phyloP scores from a whole-genome alignment of 306 rosid species.

The Pueraria montana region DNA sequence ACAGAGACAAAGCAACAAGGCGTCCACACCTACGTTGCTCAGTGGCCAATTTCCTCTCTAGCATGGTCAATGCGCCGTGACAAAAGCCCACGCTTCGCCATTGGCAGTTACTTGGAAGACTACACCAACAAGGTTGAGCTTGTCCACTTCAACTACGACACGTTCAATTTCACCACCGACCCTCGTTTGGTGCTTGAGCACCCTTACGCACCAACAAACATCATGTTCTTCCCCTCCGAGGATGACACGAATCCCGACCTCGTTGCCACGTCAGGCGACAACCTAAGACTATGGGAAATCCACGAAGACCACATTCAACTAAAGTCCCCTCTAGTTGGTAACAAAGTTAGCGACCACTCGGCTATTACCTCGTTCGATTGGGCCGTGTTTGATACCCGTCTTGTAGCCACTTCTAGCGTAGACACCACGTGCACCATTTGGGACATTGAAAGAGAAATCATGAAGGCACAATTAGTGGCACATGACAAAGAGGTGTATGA shows the following conservation, averaged over 20 bases:
- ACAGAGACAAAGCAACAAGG: slow-evolving; percentile 51
- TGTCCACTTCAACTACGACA: slow-evolving; percentile 59
- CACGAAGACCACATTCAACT: slow-evolving; percentile 66
- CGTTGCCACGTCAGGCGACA: slow-evolving; percentile 74
- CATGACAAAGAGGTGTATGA: slow-evolving; percentile 80
- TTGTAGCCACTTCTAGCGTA: slow-evolving; percentile 61
- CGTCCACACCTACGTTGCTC: slow-evolving; percentile 60
- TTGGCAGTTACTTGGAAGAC: slow-evolving; percentile 71
- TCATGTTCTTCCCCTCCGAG: slow-evolving; percentile 78
- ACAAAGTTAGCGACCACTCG: slow-evolving; percentile 61
- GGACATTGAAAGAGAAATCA: slow-evolving; percentile 68
- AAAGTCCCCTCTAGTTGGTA: slow-evolving; percentile 61
- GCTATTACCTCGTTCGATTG: slow-evolving; percentile 73
- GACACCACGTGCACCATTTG: slow-evolving; percentile 75
- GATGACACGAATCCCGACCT: slow-evolving; percentile 62
- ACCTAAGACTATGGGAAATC: slow-evolving; percentile 72
- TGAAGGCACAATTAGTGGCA: slow-evolving; percentile 74
- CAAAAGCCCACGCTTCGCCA: slow-evolving; percentile 65
- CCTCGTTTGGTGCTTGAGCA: slow-evolving; percentile 64
- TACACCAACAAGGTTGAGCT: slow-evolving; percentile 74
- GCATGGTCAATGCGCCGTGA: slow-evolving; percentile 72
- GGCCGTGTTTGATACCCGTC: slow-evolving; percentile 55
- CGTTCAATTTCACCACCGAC: slow-evolving; percentile 59
- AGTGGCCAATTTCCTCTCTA: slow-evolving; percentile 67
- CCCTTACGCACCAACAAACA: slow-evolving; percentile 75